Conservation (phyloP, 1,284 basidiomycete genomes). For the Cryptococcus deneoformans region DNA sequence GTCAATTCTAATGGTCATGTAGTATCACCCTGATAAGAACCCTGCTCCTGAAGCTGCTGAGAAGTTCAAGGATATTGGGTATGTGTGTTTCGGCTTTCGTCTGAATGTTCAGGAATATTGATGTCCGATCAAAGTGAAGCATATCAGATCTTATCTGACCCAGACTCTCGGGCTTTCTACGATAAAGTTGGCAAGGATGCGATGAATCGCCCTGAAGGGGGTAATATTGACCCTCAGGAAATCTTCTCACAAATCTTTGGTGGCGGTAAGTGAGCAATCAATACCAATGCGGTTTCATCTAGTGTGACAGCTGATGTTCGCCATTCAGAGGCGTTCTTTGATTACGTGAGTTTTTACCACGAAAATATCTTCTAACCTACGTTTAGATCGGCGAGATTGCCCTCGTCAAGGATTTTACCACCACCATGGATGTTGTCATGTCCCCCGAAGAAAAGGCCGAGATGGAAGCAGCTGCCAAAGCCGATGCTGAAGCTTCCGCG, state of each 20-base stretch:
- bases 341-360: constrained; percentile 63
- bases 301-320: constrained; percentile 4
- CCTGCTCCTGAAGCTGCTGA: constrained; percentile 79
- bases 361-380: background rate
- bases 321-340: constrained; percentile 52
- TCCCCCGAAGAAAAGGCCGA: constrained; percentile 89
- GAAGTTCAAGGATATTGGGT: constrained; percentile 93
- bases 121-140: constrained; percentile 63
- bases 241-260: constrained; percentile 93
- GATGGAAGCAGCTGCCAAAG: constrained; percentile 59
- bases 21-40: constrained; percentile 96
- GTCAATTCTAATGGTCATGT: background rate
- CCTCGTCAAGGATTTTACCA: constrained; percentile 66
- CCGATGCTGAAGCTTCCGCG: constrained; percentile 12
- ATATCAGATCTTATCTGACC: constrained; percentile 81
- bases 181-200: constrained; percentile 83
- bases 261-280: constrained; percentile 62
- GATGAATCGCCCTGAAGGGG: constrained; percentile 42
- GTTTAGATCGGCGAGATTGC: constrained; percentile 87
- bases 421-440: constrained; percentile 53
- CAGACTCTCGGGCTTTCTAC: constrained; percentile 84
- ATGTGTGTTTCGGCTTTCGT: constrained; percentile 27
- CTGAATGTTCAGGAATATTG: background rate
- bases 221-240: constrained; percentile 71
- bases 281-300: background rate